A percentile compares a stretch with the other conserved stretches of the same genome.
Conservation (phyloP, 495 filamentous ascomycete species). For the Aspergillus kassunensis region DNA sequence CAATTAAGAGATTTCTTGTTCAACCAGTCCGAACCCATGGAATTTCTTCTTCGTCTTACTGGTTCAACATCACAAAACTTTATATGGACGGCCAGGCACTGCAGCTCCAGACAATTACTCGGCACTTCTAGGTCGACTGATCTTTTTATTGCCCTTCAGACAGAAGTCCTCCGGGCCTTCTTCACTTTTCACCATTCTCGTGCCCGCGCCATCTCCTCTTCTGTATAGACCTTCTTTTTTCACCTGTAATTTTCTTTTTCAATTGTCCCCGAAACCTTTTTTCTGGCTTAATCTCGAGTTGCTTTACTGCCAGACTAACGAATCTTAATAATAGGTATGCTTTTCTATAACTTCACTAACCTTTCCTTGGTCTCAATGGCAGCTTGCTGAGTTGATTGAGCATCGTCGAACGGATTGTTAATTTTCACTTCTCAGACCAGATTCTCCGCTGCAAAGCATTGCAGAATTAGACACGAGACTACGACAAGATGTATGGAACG, state of each 20-base stretch:
- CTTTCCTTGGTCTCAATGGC: constrained; percentile 1
- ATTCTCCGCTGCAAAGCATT: no score
- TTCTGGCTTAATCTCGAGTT: background rate
- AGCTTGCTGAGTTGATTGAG: no score
- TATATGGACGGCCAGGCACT: constrained; percentile 12
- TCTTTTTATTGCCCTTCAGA: constrained; percentile 2
- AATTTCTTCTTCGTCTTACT: constrained; percentile 17
- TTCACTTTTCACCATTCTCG: constrained; percentile 16
- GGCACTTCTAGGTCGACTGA: constrained; percentile 3
- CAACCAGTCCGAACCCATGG: constrained; percentile 27
- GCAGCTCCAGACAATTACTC: constrained; percentile 1
- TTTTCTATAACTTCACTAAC: background rate
- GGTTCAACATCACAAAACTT: constrained; percentile 20
- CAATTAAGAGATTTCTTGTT: constrained; percentile 23
- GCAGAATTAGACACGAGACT: constrained; percentile 17
- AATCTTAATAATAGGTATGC: constrained; percentile 6
- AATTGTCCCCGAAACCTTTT: constrained; percentile 13
- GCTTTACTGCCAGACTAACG: constrained; percentile 1
- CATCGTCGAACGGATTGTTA: no score
- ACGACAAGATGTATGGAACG: constrained; percentile 76
- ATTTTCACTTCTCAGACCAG: no score
- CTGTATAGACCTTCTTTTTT: constrained; percentile 24
- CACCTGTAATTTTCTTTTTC: constrained; percentile 18
- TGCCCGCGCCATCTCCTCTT: constrained; percentile 11
- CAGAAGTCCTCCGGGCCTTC: constrained; percentile 2